phyloP scores from a whole-genome alignment of 1,284 basidiomycete species.

The Phaffia rhodozyma region DNA sequence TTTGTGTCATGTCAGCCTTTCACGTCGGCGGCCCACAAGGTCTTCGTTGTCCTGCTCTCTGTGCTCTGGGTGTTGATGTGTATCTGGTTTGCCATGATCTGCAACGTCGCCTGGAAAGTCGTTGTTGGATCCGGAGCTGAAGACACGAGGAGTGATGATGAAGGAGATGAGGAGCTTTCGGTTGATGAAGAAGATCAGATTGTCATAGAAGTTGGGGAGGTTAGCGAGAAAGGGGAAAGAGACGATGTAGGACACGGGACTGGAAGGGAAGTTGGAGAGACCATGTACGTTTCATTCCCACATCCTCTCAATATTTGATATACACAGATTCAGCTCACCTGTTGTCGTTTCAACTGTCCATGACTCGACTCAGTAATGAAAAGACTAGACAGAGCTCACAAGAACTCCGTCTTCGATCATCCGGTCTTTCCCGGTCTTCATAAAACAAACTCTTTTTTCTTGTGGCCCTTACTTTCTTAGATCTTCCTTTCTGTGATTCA shows the following conservation, averaged over 20 bases:
- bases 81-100: constrained; percentile 78
- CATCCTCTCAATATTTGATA: not conserved
- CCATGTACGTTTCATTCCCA: not conserved
- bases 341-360: not conserved
- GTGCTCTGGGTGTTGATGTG: constrained; percentile 53
- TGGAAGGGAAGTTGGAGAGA: not conserved
- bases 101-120: constrained; percentile 66
- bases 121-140: constrained; percentile 64
- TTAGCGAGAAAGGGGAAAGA: not conserved
- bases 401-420: no score
- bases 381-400: no score
- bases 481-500: not conserved
- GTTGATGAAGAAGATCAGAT: not conserved
- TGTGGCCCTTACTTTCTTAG: not conserved
- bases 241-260: not conserved
- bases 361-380: not conserved
- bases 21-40: constrained; percentile 39
- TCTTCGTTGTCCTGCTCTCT: constrained; percentile 49
- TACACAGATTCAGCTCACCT: not conserved
- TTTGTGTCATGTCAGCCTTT: constrained; percentile 38
- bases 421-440: no score
- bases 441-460: not conserved
- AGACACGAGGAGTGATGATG: constrained; percentile 76
- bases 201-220: not conserved
- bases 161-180: constrained; percentile 32